Base-by-base conservation (phyloP, 345 rosid species). In the Syzygium aromaticum region DNA sequence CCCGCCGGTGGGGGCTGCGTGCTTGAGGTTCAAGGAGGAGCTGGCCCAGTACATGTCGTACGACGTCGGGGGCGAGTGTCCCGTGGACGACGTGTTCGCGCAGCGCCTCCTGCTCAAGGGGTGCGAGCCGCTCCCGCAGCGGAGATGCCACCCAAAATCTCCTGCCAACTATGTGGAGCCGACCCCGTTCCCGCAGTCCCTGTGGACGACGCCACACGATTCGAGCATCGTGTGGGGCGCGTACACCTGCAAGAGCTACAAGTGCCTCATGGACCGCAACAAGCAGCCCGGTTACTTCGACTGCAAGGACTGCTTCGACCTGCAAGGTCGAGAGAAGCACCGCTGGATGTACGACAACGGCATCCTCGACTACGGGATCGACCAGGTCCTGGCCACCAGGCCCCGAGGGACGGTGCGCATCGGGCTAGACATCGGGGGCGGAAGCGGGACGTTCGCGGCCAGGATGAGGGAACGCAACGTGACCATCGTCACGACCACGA, bases 401-500 rank as follows among this genome's bases (percentile, higher is more conserved):
- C 89, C 91, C 10, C 63, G 0, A 0, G 92, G 94, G 0, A 91
- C 84, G 1, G 88, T 93, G 61, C 90, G 94, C 0, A 90, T 93
- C 17, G 94, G 95, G n/a, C 88, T 90, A 6, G 96, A 92, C 90
- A 89, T 93, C 6, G 93, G 94, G n/a, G 93, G 92, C 0, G 93
- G 93, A 8, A 86, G 87, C 2, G 93, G 93, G 9, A 92, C 92
- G 7, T 94, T 94, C 64, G 95, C 96, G 1, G 96, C 94, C 5
- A 89, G 94, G 86, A 93, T 93, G 95, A 89, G 91, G 85, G 95
- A 94, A 86, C 83, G 92, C 46, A 94, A 91, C 88, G 86, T 92
- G 28, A 93, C 94, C 46, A 89, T 93, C 64, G 85, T 93, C 38
- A 92, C 94, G 7, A 92, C 86, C 56, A 85, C 94, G 43, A 91